A percentile compares a stretch with the other conserved stretches of the same genome.
These are phyloP conservation scores for Aspergillus incahuasiensis DNA, from an alignment of 495 filamentous ascomycete species.

Conservation along the genomic window DNA sequence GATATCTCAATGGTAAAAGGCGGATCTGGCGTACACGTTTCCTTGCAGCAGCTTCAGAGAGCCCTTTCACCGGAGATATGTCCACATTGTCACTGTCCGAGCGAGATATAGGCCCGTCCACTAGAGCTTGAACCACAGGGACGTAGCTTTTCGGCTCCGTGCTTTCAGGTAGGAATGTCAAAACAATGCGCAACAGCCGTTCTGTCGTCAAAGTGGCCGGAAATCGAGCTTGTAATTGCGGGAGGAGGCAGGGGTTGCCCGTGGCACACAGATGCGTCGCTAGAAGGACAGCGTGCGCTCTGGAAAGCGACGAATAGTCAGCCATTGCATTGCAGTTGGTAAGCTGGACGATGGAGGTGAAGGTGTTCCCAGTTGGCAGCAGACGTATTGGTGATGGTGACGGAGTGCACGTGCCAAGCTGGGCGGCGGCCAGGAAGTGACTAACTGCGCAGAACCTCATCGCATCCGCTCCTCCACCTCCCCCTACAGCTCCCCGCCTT, in stretches of 20 bases:
- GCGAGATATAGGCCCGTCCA: constrained; percentile 31
- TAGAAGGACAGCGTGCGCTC: constrained; percentile 46
- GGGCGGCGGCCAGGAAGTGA: constrained; percentile 34
- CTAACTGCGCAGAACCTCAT: constrained; percentile 29
- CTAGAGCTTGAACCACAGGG: constrained; percentile 53
- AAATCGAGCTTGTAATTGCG: constrained; percentile 55
- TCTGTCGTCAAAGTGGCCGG: constrained; percentile 57
- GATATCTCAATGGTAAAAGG: constrained; percentile 56
- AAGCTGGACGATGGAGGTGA: not conserved
- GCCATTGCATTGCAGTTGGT: constrained; percentile 29
- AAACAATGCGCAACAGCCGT: constrained; percentile 69
- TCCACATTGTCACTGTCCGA: constrained; percentile 44
- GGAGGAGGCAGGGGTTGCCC: constrained; percentile 58
- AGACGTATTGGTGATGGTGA: constrained; percentile 18
- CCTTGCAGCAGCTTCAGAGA: constrained; percentile 61
- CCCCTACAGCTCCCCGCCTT: constrained; percentile 21
- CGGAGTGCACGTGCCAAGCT: constrained; percentile 34
- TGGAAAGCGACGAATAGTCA: constrained; percentile 37
- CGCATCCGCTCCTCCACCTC: constrained; percentile 29
- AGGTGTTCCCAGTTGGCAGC: not conserved
- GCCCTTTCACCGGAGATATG: constrained; percentile 51
- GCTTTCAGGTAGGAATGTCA: constrained; percentile 82
- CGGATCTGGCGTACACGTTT: constrained; percentile 67
- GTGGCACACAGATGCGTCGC: constrained; percentile 43
- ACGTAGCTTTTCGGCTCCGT: constrained; percentile 61